Evolutionary conservation across 345 rosid species (phyloP), one percentile per base, ranked within the genome.

Genomic region (Brassica incana): DNA sequence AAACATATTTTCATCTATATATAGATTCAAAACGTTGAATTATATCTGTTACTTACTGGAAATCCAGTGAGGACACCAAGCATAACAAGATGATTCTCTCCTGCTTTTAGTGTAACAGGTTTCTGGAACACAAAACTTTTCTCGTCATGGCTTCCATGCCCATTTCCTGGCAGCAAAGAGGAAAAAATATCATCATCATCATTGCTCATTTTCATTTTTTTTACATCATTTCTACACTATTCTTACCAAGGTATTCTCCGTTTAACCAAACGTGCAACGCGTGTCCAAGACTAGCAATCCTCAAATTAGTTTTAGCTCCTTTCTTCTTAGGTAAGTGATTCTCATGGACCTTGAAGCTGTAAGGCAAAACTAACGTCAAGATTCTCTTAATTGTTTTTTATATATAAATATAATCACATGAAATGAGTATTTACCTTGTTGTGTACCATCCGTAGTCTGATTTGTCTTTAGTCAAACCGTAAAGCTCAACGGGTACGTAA

Each of bases 221-320:
- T 0, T 12, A 30, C 11, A 71, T 27, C 30, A 73, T 61, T 68
- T 48, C 43, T 27, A 5, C 15, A 63, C 23, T 62, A 20, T 60
- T 20, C 76, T 86, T 79, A 90, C 98, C 98, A 14, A 89, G 61
- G 33, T 83, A 86, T 85, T 92, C 82, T 6, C 95, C 97, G 52
- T 94, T 94, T 11, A 90, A 86, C 69, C 90, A 92, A 35, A 79
- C 93, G 58, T 82, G 83, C 82, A 94, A 58, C n/a, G 91, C 91
- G 27, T 94, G 98, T 54, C 97, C 98, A 63, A 92, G 91, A 88
- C 97, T 92, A 43, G 95, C 91, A 72, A 94, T 65, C 12, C 92
- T 63, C 67, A 94, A 30, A 75, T 79, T 72, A 2, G 97, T 92
- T 48, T 36, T 50, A 56, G 61, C 79, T 11, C 77, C 84, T 56